A percentile compares a stretch with the other conserved stretches of the same genome.
These are phyloP conservation scores for Lenzites betulinus DNA, from an alignment of 768 basidiomycete species.

Conservation along the genomic window DNA sequence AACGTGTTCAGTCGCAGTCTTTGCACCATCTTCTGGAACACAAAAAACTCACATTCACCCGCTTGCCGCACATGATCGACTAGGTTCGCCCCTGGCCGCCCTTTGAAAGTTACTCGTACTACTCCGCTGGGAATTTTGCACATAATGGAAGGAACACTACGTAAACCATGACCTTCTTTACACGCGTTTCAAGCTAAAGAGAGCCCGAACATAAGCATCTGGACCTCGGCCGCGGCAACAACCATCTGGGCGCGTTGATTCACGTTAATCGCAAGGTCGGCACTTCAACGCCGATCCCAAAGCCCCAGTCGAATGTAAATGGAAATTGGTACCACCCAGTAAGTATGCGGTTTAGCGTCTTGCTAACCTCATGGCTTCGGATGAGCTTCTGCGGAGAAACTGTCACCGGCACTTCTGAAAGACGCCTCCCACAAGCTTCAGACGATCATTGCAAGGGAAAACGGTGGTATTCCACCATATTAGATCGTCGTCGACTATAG, in stretches of 20 bases:
- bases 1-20: not conserved
- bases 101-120: not conserved
- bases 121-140: not conserved
- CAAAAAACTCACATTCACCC: slow-evolving; percentile 13
- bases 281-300: too few relatives aligned
- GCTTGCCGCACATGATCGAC: not conserved
- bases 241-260: too few relatives aligned
- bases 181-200: too few relatives aligned
- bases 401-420: too few relatives aligned
- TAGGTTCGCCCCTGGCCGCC: not conserved
- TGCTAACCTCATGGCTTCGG: too few relatives aligned
- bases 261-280: too few relatives aligned
- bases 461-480: slow-evolving; percentile 4
- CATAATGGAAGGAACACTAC: not conserved
- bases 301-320: too few relatives aligned
- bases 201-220: too few relatives aligned
- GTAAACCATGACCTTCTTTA: not conserved
- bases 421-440: not conserved
- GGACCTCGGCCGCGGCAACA: too few relatives aligned
- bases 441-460: not conserved
- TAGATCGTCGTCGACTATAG: slow-evolving; percentile 15
- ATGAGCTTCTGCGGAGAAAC: too few relatives aligned
- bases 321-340: too few relatives aligned
- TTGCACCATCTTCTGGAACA: not conserved
- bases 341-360: too few relatives aligned